Evolutionary conservation across 2,329 filamentous ascomycete genomes (phyloP), one percentile per base, ranked within the genome.

Genomic region (Clarireedia paspali): DNA sequence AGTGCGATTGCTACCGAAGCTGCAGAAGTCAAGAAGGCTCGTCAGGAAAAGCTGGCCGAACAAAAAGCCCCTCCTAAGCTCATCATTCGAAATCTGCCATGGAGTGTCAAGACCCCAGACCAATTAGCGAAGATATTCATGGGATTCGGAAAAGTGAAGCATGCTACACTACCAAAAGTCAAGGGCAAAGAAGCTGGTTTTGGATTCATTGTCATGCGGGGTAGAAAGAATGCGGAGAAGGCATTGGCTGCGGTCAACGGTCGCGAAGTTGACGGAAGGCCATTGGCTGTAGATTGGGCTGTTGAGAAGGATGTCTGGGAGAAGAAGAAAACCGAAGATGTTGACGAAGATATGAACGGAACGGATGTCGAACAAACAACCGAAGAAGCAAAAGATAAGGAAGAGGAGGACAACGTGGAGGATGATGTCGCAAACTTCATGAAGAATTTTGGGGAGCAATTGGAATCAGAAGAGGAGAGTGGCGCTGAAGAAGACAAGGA

Each of bases 231-330:
- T 71, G 92, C 94, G 0, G 89, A 97, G 71, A 90, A 85, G 70
- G 94, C 94, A 2, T 77, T 99, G 56, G 83, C 87, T 57, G 83
- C 79, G 23, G 77, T 97, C 63, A 99, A 97, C 71, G 94, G 92
- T 57, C 96, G 89, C 70, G 83, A 88, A 59, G 79, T 99, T 20
- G 91, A 96, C 69, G 94, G 91, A 2, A 82, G 94, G 65, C 87
- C 85, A 7, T 72, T 99, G 59, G 94, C 92, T 27, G 94, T 99
- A 6, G 94, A 99, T 73, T 99, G 90, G 89, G 92, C 95, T 34
- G 91, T 97, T 3, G 90, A 96, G 59, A 96, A 95, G 74, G 80
- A 85, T 44, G 84, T 86, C 6, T 99, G 90, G 90, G 78, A 83
- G 59, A 76, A 84, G 60, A 78, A 83, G 53, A 69, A 75, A 47